A percentile compares a stretch with the other conserved stretches of the same genome.
Evolutionary conservation across 306 rosid genomes (phyloP).

Genomic region (Pyrus betulifolia): DNA sequence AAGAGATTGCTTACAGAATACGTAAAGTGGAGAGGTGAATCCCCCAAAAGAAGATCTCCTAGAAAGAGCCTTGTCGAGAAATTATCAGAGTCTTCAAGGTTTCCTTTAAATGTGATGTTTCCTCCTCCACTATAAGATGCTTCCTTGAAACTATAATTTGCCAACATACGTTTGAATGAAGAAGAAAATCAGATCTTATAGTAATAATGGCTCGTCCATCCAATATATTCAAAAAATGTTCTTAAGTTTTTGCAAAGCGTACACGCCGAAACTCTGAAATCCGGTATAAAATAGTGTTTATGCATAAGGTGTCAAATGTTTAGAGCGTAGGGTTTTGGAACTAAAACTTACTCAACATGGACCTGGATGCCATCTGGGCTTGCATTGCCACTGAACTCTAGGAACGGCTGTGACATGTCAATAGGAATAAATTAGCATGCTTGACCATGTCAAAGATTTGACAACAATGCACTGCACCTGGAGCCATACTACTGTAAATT

Average conservation of each 20-base stretch:
- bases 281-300: neutral
- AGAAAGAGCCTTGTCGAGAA: constrained; percentile 49
- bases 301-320: neutral
- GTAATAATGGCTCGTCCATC: too few species aligned
- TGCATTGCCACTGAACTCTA: constrained; percentile 31
- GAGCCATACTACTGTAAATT: too few species aligned
- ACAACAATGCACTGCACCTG: neutral
- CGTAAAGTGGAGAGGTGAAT: constrained; percentile 41
- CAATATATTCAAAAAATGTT: neutral
- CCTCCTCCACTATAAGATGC: constrained; percentile 82
- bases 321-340: neutral
- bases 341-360: constrained; percentile 52
- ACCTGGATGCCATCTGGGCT: constrained; percentile 46
- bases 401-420: constrained; percentile 56
- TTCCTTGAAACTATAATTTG: constrained; percentile 52
- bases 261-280: neutral
- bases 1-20: constrained; percentile 63
- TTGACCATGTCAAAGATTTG: neutral
- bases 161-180: constrained; percentile 5
- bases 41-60: constrained; percentile 57
- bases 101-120: constrained; percentile 68
- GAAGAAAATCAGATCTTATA: neutral
- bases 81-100: constrained; percentile 32
- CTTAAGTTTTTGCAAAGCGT: neutral
- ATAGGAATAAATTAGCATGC: neutral